Conservation (phyloP, 257 asterid species). For the Anisodus acutangulus region DNA sequence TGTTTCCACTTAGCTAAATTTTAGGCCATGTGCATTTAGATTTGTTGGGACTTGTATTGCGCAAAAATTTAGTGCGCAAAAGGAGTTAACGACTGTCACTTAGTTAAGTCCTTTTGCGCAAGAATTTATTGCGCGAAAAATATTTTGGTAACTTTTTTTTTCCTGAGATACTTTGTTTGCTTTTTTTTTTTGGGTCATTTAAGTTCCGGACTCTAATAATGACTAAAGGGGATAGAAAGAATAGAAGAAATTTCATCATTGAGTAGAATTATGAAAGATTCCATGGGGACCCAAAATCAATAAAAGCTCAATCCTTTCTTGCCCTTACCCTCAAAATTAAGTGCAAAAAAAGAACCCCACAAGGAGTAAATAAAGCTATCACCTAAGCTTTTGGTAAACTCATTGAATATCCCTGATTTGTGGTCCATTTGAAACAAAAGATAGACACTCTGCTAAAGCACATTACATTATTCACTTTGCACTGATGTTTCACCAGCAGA, state of each 20-base stretch:
- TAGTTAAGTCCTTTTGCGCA: too few species aligned
- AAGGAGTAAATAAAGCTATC: neutral
- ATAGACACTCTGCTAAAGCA: neutral
- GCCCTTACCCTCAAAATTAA: neutral
- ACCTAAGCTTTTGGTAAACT: neutral
- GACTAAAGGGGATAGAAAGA: slow-evolving; percentile 12
- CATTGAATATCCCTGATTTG: neutral
- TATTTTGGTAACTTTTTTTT: too few species aligned
- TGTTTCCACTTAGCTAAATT: too few species aligned
- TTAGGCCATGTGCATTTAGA: too few species aligned
- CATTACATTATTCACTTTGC: neutral
- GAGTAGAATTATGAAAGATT: neutral
- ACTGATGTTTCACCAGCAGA: too few species aligned
- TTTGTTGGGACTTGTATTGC: too few species aligned
- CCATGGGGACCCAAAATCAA: slow-evolving; percentile 13
- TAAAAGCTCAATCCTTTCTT: slow-evolving; percentile 7
- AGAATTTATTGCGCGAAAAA: too few species aligned
- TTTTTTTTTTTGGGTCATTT: too few species aligned
- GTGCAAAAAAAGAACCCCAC: neutral
- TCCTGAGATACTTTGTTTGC: too few species aligned
- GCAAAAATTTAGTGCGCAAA: too few species aligned
- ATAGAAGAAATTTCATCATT: neutral
- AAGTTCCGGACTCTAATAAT: neutral
- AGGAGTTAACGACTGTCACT: too few species aligned
- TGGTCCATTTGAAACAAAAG: neutral